Base-by-base conservation (phyloP, 75 land plant genomes). In the Selaginella tamariscina region DNA sequence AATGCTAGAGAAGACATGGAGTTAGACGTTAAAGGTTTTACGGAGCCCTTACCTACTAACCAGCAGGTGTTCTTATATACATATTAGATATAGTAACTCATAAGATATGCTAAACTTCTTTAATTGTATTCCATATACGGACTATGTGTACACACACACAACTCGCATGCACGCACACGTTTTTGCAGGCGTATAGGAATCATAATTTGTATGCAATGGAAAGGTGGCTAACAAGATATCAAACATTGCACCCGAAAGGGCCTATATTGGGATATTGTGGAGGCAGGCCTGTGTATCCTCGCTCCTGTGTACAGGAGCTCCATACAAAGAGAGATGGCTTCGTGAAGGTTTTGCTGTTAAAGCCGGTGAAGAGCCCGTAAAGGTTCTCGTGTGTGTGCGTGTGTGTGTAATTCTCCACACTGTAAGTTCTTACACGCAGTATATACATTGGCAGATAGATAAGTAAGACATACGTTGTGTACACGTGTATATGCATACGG, bases 1-100 rank as follows among this genome's bases (percentile, higher is more conserved):
- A 72, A 59, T 55, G 73, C 84, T 64, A 74, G 86, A 56, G 98
- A 94, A 72, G 98, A 94, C 68, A 76, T 94, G 91, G 98, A 94
- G 56, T 72, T 94, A 73, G 86, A 87, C 70, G 83, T 85, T 24
- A 81, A 81, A 69, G 79, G 80, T 22, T 71, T 79, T 70, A 89
- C 91, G 49, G 98, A 94, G 74, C 96, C 98, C 62, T 85, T 94
- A 76, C 98, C 98, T 55, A 87, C 86, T n/a, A 94, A 85, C 70
- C 98, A 94, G 56, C 88, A 83, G 88, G 98, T 87, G 71, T 30
- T 18, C 20, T n/a, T n/a, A n/a, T n/a, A n/a, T n/a, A n/a, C n/a
- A n/a, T n/a, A n/a, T n/a, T n/a, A n/a, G n/a, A n/a, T n/a, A n/a
- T n/a, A n/a, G n/a, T n/a, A n/a, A n/a, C n/a, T n/a, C n/a, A n/a